These are phyloP conservation scores for Gynostemma pentaphyllum DNA, from an alignment of 306 rosid genomes.

Conservation along the genomic window DNA sequence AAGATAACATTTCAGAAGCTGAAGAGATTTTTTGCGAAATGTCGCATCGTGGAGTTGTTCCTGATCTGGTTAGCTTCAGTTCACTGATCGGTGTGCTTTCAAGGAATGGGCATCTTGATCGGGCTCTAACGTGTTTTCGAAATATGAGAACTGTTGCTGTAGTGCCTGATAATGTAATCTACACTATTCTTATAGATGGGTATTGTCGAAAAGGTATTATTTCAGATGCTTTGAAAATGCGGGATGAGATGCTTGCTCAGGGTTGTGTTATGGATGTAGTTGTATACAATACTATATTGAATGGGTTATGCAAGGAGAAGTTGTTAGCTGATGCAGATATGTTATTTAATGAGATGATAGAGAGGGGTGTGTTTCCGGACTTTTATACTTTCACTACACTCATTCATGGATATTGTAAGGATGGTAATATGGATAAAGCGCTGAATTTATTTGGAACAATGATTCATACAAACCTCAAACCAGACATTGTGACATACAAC, in stretches of 20 bases:
- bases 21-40: conserved; percentile 53
- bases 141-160: conserved; percentile 48
- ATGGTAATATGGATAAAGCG: conserved; percentile 60
- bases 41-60: conserved; percentile 37
- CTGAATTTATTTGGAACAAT: conserved; percentile 46
- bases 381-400: conserved; percentile 76
- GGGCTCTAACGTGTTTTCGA: conserved; percentile 45
- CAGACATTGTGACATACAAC: conserved; percentile 74
- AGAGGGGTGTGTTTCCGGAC: conserved; percentile 82
- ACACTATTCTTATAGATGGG: conserved; percentile 80
- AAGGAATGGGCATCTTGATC: conserved; percentile 45
- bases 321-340: conserved; percentile 67
- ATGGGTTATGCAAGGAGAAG: conserved; percentile 63
- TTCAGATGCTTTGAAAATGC: conserved; percentile 52
- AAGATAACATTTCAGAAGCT: conserved; percentile 46
- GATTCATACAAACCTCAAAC: conserved; percentile 51
- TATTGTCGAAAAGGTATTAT: conserved; percentile 51
- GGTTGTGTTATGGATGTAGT: conserved; percentile 78
- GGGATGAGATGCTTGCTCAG: conserved; percentile 60
- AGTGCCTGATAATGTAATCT: conserved; percentile 74
- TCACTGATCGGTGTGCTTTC: conserved; percentile 52
- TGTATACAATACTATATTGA: conserved; percentile 60
- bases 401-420: conserved; percentile 70
- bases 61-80: conserved; percentile 73
- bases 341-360: conserved; percentile 68